These are phyloP conservation scores for Paraconiothyrium sp. DNA, from an alignment of 2,329 filamentous ascomycete genomes.

Conservation along the genomic window DNA sequence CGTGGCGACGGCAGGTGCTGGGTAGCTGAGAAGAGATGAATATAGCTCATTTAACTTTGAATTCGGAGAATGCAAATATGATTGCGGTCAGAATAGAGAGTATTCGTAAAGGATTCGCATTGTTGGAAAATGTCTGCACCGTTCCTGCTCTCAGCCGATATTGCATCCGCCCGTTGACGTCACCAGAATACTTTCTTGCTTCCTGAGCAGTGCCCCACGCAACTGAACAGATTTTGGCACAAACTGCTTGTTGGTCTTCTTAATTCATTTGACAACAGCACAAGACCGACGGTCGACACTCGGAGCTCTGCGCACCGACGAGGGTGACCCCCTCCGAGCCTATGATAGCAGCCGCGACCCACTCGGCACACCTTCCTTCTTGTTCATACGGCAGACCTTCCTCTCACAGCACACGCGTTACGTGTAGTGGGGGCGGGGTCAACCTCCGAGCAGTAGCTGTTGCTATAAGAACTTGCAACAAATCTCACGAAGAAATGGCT, in stretches of 20 bases:
- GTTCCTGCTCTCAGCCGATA: too few species aligned
- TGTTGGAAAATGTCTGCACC: too few species aligned
- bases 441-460: conserved; percentile 5
- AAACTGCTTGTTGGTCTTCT: not conserved
- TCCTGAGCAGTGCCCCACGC: too few species aligned
- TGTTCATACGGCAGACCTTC: not conserved
- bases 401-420: conserved; percentile 9
- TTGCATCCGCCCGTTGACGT: too few species aligned
- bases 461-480: not conserved
- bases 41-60: not conserved
- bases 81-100: too few species aligned
- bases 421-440: conserved; percentile 14
- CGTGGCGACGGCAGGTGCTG: not conserved
- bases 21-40: not conserved
- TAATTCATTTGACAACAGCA: not conserved
- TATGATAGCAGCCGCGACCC: conserved; percentile 3
- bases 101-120: too few species aligned
- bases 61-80: not conserved
- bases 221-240: not conserved
- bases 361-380: conserved; percentile 4
- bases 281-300: not conserved
- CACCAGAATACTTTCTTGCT: too few species aligned
- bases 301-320: not conserved
- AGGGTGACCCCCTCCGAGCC: conserved; percentile 10
- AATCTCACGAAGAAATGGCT: not conserved